Base-by-base conservation (phyloP, 768 basidiomycete genomes). In the Collybiopsis luxurians region DNA sequence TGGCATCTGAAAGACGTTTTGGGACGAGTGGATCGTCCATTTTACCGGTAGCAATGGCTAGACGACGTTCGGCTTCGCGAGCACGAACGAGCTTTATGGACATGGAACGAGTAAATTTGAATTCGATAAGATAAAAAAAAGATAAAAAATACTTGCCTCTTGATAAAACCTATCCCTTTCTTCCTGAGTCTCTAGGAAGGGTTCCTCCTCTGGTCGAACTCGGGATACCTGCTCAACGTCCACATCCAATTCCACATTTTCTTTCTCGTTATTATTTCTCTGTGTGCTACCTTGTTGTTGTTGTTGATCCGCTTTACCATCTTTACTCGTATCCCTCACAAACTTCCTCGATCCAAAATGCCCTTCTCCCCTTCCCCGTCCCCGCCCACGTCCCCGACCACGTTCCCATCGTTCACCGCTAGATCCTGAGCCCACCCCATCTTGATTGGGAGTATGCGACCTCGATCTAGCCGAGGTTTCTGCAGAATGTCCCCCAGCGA, bases 1-100 rank as follows among this genome's bases (percentile, higher is more conserved):
- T 94, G 17, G 95, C 95, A 61, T 96, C 87, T 62, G 91, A 91
- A 2, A 97, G 79, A 13, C 87, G 80, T 66, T 89, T 88, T 2
- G 89, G 85, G 10, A 87, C 86, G 40, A 80, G 66, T 0, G 94
- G 95, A 66, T 93, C 92, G 60, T 92, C 89, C 83, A 97, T 94
- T 65, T 90, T 86, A 5, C 93, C 92, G 34, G 87, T 83, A 0
- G 85, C 79, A 53, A 97, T 94, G 15, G 89, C 89, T 47, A 72
- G 78, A 68, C 86, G 87, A 50, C 84, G 76, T 65, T 92, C 91
- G 2, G 69, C 66, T 63, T 92, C 89, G 49, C 90, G 86, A 3
- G 81, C 80, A 75, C 86, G 89, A 24, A 88, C 83, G 60, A 92
- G 73, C 90, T 87, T 59, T 51, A 34, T 56, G 60, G 49, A 58